Evolutionary conservation across 148 eudicot species (phyloP), one percentile per base, ranked within the genome.

Genomic region (Rhododendron ovatum): DNA sequence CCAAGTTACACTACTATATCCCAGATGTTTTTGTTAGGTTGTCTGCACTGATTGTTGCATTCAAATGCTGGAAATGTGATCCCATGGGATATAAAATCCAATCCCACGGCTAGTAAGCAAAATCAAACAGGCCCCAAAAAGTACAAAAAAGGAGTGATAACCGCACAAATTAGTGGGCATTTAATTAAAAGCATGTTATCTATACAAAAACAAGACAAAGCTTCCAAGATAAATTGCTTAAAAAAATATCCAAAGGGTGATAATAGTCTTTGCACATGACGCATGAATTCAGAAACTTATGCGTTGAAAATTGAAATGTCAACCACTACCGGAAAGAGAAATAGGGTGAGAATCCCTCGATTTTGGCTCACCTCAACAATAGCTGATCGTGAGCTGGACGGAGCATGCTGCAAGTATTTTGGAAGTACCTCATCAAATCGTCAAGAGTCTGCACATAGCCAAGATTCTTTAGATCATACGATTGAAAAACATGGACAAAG

Each of bases 401-500:
- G 61, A 96, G 89, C 77, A 83, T 78, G 78, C 84, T 78, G 83
- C 96, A 94, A 79, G 90, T 86, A 84, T 93, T 90, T 37, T 53
- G 87, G 84, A 90, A 92, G 75, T 90, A 91, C 84, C 87, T 77
- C 85, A 91, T 83, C 26, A 95, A 35, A 82, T 95, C 98, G 71
- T 87, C 91, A 79, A 95, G 94, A 81, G 96, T 96, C 98, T 96
- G 96, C 91, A 33, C 65, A 84, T 2, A 86, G 78, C n/a, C 84
- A 79, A 74, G 17, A 80, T 73, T 71, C 39, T 4, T 1, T 18
- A 18, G 30, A 78, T 22, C 81, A 78, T 20, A 22, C 4, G n/a
- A 22, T 78, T 41, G 33, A 28, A 28, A 71, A 71, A 28, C 39
- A 30, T 5, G 39, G 7, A 71, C 37, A 3, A 28, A 67, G 37